These are phyloP conservation scores for Irpex rosettiformis DNA, from an alignment of 1,284 basidiomycete genomes.

Conservation along the genomic window DNA sequence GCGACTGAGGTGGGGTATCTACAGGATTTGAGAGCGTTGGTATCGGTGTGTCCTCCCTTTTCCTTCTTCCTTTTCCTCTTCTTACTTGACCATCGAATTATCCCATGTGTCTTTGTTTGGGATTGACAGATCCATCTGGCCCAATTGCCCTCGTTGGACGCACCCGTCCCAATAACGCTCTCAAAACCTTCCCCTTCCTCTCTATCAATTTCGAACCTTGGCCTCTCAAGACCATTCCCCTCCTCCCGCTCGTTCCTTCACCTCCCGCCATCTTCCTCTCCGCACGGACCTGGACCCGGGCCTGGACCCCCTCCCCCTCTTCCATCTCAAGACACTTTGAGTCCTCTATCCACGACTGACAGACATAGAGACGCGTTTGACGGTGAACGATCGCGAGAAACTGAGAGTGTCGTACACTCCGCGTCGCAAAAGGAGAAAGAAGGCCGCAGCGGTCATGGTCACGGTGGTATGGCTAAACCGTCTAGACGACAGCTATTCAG, in stretches of 20 bases:
- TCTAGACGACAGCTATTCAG: constrained; percentile 37
- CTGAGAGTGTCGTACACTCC: background rate
- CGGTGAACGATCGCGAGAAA: constrained; percentile 12
- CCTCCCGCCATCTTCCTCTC: constrained; percentile 13
- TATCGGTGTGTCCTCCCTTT: constrained; percentile 49
- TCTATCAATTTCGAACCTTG: constrained; percentile 23
- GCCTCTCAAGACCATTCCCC: constrained; percentile 19
- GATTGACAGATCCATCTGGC: constrained; percentile 31
- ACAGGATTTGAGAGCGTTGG: constrained; percentile 70
- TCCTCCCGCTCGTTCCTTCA: constrained; percentile 17
- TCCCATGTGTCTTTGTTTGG: too few species aligned
- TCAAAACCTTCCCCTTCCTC: constrained; percentile 23
- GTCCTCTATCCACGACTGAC: constrained; percentile 8
- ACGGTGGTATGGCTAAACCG: too few species aligned
- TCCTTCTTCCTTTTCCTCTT: background rate
- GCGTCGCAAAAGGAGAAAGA: constrained; percentile 7
- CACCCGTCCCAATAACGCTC: constrained; percentile 15
- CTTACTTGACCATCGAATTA: background rate
- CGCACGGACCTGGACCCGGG: constrained; percentile 7
- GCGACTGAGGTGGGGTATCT: constrained; percentile 83
- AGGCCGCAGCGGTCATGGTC: constrained; percentile 9
- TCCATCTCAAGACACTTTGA: background rate
- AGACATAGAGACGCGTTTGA: constrained; percentile 12
- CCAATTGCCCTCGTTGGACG: constrained; percentile 27
- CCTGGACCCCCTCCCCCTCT: too few species aligned